Conservation (phyloP, 176 grass and related monocot species). For the Zizania latifolia region DNA sequence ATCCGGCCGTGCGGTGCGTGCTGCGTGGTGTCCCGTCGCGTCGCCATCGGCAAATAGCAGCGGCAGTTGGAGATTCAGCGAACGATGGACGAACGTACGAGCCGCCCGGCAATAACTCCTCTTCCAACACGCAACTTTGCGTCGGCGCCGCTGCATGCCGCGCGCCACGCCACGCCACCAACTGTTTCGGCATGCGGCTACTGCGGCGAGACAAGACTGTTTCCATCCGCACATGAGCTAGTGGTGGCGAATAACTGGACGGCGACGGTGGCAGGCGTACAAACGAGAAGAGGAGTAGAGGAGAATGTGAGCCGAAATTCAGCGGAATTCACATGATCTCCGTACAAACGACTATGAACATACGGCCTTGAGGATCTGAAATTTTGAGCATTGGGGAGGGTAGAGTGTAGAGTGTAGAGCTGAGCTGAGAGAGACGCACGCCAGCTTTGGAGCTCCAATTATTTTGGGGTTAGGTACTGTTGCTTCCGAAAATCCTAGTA, state of each 20-base stretch:
- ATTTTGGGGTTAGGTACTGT: too few species aligned
- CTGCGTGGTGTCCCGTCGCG: too few species aligned
- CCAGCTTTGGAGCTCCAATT: too few species aligned
- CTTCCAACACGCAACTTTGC: constrained; percentile 7
- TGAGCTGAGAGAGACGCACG: too few species aligned
- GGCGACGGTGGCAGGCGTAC: constrained; percentile 3
- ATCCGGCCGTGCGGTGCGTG: constrained; percentile 1
- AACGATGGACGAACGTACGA: neutral
- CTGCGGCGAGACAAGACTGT: neutral
- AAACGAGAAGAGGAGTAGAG: neutral
- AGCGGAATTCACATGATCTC: neutral
- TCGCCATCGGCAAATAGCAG: constrained; percentile 3
- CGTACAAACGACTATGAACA: neutral
- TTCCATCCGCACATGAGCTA: neutral
- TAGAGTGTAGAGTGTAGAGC: too few species aligned
- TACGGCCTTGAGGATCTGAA: too few species aligned
- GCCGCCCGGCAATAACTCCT: neutral
- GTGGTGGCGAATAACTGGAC: neutral
- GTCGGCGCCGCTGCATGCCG: too few species aligned
- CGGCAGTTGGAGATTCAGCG: constrained; percentile 8
- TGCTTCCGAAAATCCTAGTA: too few species aligned
- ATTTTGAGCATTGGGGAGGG: too few species aligned
- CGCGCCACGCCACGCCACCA: too few species aligned
- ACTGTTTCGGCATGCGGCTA: neutral
- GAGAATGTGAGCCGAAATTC: neutral